Percentiles rank a stretch among this genome's conserved stretches.
These are phyloP conservation scores for Plantago elongata DNA, from an alignment of 257 asterid genomes.

Conservation along the genomic window DNA sequence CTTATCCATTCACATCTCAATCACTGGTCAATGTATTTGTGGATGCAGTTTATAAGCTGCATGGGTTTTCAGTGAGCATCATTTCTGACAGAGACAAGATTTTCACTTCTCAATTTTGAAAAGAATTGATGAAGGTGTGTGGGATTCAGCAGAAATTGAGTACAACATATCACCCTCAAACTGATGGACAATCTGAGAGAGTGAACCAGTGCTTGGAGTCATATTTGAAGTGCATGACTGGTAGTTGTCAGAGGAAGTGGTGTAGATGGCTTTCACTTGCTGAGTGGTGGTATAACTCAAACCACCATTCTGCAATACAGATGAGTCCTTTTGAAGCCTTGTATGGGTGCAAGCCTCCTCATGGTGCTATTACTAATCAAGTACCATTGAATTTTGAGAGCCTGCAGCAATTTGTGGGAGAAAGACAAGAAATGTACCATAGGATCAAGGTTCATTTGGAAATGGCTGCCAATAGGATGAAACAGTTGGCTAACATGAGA, in stretches of 20 bases:
- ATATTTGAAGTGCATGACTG: neutral
- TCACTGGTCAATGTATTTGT: neutral
- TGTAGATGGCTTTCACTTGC: neutral
- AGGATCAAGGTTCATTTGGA: neutral
- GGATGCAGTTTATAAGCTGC: neutral
- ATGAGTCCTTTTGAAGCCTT: neutral
- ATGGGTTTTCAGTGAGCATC: neutral
- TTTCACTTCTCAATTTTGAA: neutral
- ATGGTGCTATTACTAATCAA: no score
- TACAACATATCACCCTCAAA: neutral
- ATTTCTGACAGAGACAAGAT: neutral
- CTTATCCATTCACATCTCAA: neutral
- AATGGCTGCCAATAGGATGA: neutral
- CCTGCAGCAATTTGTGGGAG: neutral
- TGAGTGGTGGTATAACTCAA: constrained; percentile 9
- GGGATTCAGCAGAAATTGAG: neutral
- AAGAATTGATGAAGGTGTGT: neutral
- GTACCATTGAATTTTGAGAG: rapidly evolving
- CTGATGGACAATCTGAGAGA: neutral
- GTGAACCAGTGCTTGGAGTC: neutral
- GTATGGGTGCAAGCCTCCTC: neutral
- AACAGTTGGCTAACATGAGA: neutral
- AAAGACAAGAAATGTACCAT: neutral
- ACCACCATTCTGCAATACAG: neutral
- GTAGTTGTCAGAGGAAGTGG: neutral